Evolutionary conservation across 805 yeast genomes (phyloP).

Genomic region (Danielia oregonensis): DNA sequence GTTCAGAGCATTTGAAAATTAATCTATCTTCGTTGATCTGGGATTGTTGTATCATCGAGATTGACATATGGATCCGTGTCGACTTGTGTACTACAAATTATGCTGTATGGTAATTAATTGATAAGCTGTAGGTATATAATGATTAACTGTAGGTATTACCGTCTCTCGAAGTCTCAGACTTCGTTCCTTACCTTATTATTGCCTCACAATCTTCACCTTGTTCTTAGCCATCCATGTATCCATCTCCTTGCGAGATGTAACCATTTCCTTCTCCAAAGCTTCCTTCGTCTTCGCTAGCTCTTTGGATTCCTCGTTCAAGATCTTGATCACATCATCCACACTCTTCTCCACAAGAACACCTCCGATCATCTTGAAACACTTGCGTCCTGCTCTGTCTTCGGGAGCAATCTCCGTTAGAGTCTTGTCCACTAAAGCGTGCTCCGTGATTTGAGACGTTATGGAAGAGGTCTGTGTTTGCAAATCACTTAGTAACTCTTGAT

Average conservation of each 20-base stretch:
- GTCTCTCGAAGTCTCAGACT: too few relatives aligned
- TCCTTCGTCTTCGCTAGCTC: constrained; percentile 18
- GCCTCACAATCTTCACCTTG: constrained; percentile 40
- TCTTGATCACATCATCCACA: constrained; percentile 70
- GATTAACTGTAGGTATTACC: too few relatives aligned
- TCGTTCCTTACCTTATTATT: too few relatives aligned
- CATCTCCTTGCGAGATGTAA: constrained; percentile 26
- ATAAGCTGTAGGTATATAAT: too few relatives aligned
- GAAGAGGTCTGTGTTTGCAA: constrained; percentile 36
- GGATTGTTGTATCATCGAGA: not conserved
- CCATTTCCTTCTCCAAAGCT: constrained; percentile 24
- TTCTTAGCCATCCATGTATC: constrained; percentile 40
- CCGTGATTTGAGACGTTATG: constrained; percentile 35
- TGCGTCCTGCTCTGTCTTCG: constrained; percentile 46
- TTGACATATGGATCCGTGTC: not conserved
- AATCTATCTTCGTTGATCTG: not conserved
- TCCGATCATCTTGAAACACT: constrained; percentile 91
- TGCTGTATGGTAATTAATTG: too few relatives aligned
- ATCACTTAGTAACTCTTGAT: constrained; percentile 36
- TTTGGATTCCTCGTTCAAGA: constrained; percentile 49
- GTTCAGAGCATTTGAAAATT: not conserved
- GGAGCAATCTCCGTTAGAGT: constrained; percentile 35
- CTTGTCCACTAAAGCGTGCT: constrained; percentile 39
- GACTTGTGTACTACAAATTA: too few relatives aligned
- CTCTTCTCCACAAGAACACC: constrained; percentile 84